Evolutionary conservation across 495 filamentous ascomycete genomes (phyloP).

Genomic region (Chaetomidium leptoderma): DNA sequence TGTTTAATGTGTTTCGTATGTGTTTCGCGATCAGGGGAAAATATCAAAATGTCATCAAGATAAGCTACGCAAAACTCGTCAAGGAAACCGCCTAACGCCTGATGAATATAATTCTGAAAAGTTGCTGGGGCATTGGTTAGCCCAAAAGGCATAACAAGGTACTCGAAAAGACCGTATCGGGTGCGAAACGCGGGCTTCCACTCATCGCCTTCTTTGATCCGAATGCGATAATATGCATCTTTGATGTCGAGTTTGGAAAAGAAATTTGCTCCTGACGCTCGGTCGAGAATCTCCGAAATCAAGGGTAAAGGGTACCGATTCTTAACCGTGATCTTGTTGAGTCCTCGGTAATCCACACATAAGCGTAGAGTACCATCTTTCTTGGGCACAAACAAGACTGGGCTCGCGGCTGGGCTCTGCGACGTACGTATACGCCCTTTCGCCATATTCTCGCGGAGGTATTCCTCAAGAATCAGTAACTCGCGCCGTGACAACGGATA

Average conservation of each 20-base stretch:
- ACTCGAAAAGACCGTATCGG: neutral
- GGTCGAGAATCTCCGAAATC: neutral
- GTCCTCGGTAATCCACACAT: neutral
- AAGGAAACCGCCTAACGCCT: neutral
- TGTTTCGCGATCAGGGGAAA: neutral
- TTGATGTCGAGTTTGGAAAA: neutral
- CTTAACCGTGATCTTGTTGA: conserved; percentile 3
- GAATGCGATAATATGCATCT: neutral
- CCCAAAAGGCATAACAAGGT: neutral
- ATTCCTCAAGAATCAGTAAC: neutral
- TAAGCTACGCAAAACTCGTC: neutral
- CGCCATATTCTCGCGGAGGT: neutral
- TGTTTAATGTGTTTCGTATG: neutral
- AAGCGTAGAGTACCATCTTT: neutral
- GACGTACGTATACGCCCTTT: neutral
- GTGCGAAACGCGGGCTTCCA: neutral
- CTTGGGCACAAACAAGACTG: neutral
- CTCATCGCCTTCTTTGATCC: neutral
- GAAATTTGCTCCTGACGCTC: neutral
- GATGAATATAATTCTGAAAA: neutral
- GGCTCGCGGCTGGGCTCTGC: neutral
- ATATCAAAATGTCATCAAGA: conserved; percentile 2
- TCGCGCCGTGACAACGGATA: neutral
- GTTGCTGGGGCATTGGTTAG: neutral
- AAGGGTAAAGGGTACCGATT: neutral